These are phyloP conservation scores for Tieghemiomyces parasiticus DNA, from an alignment of 192 early-diverging fungal genomes.

Conservation along the genomic window DNA sequence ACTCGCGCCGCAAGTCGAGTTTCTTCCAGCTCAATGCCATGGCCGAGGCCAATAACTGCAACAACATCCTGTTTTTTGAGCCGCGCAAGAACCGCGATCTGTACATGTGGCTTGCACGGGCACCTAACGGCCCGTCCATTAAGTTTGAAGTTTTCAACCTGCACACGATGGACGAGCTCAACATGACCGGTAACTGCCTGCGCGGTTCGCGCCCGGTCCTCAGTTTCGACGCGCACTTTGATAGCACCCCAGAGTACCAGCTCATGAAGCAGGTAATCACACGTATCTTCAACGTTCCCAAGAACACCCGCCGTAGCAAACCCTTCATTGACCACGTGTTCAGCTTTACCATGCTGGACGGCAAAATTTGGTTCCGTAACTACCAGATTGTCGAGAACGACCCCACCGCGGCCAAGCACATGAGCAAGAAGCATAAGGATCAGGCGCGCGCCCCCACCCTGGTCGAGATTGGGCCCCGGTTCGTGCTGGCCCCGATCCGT, in stretches of 20 bases:
- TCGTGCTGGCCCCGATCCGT: slow-evolving; percentile 79
- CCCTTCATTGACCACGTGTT: slow-evolving; percentile 96
- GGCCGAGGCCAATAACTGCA: slow-evolving; percentile 93
- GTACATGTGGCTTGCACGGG: slow-evolving; percentile 91
- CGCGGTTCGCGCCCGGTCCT: slow-evolving; percentile 92
- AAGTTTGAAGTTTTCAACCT: slow-evolving; percentile 95
- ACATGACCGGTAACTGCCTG: slow-evolving; percentile 95
- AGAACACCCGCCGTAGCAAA: slow-evolving; percentile 76
- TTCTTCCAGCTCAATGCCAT: slow-evolving; percentile 85
- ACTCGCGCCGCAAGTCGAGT: slow-evolving; percentile 84
- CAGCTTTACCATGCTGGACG: slow-evolving; percentile 72
- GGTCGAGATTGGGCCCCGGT: slow-evolving; percentile 95
- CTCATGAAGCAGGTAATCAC: slow-evolving; percentile 91
- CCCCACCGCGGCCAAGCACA: slow-evolving; percentile 9
- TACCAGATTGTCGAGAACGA: slow-evolving; percentile 80
- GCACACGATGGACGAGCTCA: slow-evolving; percentile 98
- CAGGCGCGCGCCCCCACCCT: slow-evolving; percentile 46
- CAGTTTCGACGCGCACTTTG: slow-evolving; percentile 90
- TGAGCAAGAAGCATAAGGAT: too few species aligned
- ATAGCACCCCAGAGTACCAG: slow-evolving; percentile 63
- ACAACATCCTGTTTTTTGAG: slow-evolving; percentile 96
- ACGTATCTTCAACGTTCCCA: slow-evolving; percentile 82
- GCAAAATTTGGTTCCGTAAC: slow-evolving; percentile 92
- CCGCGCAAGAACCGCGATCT: slow-evolving; percentile 80
- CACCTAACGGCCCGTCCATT: slow-evolving; percentile 87